Conservation (phyloP, 2,329 filamentous ascomycete species). For the Diplodia seriata region DNA sequence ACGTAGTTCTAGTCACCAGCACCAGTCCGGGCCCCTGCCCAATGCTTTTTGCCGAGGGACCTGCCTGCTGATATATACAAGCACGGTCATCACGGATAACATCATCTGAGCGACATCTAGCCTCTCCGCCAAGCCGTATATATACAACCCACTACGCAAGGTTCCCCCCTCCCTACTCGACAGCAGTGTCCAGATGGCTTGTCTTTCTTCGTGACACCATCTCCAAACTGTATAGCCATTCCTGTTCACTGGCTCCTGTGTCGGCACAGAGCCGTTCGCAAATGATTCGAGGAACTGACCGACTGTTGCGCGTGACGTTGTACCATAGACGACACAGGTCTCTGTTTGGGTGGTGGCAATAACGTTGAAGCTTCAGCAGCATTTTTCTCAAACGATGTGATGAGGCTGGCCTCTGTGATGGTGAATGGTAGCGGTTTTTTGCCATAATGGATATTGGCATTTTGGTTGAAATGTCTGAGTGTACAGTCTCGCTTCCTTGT, state of each 20-base stretch:
- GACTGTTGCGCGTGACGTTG: no score
- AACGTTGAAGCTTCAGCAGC: background rate
- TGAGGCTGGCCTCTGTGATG: rapidly evolving
- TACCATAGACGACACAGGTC: no score
- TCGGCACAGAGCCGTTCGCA: no score
- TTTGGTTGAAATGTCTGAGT: background rate
- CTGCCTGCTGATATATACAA: background rate
- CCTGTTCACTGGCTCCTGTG: no score
- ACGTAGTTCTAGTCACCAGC: background rate
- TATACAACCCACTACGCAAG: background rate
- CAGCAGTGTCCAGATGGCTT: background rate
- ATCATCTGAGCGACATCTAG: background rate
- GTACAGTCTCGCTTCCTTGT: no score
- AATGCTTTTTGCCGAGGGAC: background rate
- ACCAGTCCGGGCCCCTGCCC: background rate
- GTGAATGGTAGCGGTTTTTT: background rate
- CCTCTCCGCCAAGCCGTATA: background rate
- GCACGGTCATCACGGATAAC: background rate
- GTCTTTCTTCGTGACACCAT: background rate
- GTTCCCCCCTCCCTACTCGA: background rate
- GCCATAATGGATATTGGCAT: background rate
- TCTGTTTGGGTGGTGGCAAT: background rate
- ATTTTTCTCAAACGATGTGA: background rate
- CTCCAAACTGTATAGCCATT: no score
- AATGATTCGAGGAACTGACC: no score